Percentiles rank a stretch among this genome's conserved stretches.
Evolutionary conservation across 73 alveolate genomes (phyloP).

Genomic region (Tetrahymena malaccensis): DNA sequence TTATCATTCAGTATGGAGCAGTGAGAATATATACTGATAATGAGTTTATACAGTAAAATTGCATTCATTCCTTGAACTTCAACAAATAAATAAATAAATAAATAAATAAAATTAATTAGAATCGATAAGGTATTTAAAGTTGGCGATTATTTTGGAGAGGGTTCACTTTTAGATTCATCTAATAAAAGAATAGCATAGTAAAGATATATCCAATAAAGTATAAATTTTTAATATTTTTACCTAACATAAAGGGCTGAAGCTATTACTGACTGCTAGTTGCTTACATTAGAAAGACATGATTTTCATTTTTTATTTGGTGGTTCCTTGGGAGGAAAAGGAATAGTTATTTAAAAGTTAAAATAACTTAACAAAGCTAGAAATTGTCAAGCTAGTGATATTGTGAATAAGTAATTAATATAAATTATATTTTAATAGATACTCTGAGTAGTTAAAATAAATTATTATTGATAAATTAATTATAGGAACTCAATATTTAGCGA

Average conservation of each 20-base stretch:
- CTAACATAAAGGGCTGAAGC: conserved; percentile 1
- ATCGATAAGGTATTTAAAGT: background rate
- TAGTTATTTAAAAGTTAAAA: conserved; percentile 6
- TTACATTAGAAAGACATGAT: conserved; percentile 11
- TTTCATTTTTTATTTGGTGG: conserved; percentile 1
- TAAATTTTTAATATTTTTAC: background rate
- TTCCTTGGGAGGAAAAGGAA: background rate
- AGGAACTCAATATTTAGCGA: background rate
- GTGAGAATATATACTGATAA: conserved; percentile 10
- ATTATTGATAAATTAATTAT: background rate
- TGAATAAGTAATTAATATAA: background rate
- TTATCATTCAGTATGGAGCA: conserved; percentile 3
- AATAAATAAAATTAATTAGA: background rate
- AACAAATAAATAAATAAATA: too few species aligned
- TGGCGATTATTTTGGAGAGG: conserved; percentile 43
- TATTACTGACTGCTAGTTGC: background rate
- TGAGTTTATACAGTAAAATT: background rate
- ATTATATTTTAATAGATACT: too few species aligned
- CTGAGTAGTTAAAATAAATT: background rate
- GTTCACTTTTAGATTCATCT: background rate
- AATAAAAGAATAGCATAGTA: conserved; percentile 5
- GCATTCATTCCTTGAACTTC: background rate
- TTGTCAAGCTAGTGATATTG: background rate
- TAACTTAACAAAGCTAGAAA: background rate
- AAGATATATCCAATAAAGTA: background rate